These are phyloP conservation scores for Rutstroemia sp. DNA, from an alignment of 2,329 filamentous ascomycete genomes.

Conservation along the genomic window DNA sequence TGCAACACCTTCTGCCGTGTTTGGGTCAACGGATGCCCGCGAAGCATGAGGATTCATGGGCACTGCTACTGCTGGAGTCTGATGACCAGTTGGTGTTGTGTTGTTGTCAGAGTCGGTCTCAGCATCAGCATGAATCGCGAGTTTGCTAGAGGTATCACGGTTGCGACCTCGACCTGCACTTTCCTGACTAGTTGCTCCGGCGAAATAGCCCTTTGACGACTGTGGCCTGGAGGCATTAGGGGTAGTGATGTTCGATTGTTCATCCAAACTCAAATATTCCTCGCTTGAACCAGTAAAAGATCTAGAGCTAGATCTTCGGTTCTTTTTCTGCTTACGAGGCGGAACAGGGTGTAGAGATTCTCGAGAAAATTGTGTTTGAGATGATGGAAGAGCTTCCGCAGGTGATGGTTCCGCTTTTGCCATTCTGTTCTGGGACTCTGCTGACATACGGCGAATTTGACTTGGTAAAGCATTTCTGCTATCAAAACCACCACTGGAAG, in stretches of 20 bases:
- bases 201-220: conserved; percentile 16
- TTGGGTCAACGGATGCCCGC: conserved; percentile 10
- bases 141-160: not conserved
- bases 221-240: conserved; percentile 23
- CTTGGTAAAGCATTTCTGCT: not conserved
- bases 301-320: conserved; percentile 11
- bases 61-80: not conserved
- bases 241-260: conserved; percentile 24
- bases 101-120: not conserved
- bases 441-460: not conserved
- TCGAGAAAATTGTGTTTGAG: not conserved
- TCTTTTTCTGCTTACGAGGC: not conserved
- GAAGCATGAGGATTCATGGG: not conserved
- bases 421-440: not conserved
- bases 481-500: not conserved
- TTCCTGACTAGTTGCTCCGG: not conserved
- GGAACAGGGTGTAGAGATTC: not conserved
- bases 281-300: conserved; percentile 24
- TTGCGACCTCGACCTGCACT: not conserved
- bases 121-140: not conserved
- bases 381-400: not conserved
- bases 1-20: conserved; percentile 5
- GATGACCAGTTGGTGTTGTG: not conserved
- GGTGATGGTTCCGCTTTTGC: not conserved
- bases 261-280: conserved; percentile 22